Percentiles rank a stretch among this genome's conserved stretches.
Evolutionary conservation across 73 alveolate genomes (phyloP).

Genomic region (Tetrahymena borealis): DNA sequence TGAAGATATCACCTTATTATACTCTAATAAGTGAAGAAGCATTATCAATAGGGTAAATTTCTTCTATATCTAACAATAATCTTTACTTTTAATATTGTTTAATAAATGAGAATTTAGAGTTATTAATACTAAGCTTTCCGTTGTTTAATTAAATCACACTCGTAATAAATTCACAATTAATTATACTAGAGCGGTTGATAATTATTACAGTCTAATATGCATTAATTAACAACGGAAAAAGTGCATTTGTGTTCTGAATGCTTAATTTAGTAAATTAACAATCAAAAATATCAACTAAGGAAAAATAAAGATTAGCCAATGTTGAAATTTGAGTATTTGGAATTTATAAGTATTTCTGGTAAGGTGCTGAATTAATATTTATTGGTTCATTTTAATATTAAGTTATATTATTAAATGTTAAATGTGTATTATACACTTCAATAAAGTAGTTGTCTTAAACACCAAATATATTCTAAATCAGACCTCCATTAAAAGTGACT

Average conservation of each 20-base stretch:
- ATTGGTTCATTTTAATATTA: neutral
- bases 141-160: neutral
- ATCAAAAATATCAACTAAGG: neutral
- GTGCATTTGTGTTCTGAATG: neutral
- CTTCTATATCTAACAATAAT: neutral
- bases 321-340: neutral
- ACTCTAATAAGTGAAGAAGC: neutral
- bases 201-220: neutral
- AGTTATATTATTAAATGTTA: neutral
- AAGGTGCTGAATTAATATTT: neutral
- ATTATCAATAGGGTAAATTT: neutral
- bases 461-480: neutral
- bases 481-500: neutral
- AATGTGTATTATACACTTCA: neutral
- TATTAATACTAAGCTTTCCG: neutral
- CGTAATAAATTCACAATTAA: neutral
- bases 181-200: neutral
- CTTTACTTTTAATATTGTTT: neutral
- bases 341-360: neutral
- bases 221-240: neutral
- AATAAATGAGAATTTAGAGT: neutral
- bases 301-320: neutral
- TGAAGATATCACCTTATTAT: neutral
- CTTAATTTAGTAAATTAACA: neutral
- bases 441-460: neutral